phyloP scores from a whole-genome alignment of 257 asterid species.

The Sherardia arvensis region DNA sequence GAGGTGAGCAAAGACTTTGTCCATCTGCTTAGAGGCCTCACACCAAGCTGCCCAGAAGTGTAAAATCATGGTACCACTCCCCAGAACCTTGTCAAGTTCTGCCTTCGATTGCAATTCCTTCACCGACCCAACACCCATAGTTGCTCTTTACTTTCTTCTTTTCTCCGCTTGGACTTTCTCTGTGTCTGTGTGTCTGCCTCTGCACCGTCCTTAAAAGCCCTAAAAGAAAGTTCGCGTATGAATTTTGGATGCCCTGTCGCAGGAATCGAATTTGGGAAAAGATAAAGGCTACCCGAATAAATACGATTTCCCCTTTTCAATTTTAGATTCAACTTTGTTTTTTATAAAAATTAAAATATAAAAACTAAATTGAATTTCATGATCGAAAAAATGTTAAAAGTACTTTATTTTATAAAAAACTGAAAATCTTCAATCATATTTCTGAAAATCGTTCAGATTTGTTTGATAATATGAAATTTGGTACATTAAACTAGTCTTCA shows the following conservation, averaged over 20 bases:
- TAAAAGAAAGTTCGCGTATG: neutral
- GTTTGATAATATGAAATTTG: too few species aligned
- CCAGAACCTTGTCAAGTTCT: constrained; percentile 47
- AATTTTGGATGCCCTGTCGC: neutral
- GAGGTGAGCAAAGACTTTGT: constrained; percentile 89
- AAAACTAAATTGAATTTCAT: too few species aligned
- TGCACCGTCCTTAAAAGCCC: constrained; percentile 1
- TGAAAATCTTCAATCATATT: too few species aligned
- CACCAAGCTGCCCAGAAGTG: constrained; percentile 99
- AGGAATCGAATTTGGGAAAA: neutral
- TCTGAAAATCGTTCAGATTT: too few species aligned
- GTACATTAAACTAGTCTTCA: too few species aligned
- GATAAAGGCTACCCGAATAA: neutral
- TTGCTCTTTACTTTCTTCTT: neutral
- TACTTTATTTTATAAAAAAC: too few species aligned
- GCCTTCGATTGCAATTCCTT: constrained; percentile 75
- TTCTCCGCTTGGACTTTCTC: neutral
- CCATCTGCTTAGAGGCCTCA: constrained; percentile 99
- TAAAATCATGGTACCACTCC: constrained; percentile 32
- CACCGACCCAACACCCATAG: constrained; percentile 58
- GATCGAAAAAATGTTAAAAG: too few species aligned
- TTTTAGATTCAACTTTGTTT: too few species aligned
- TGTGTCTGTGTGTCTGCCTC: neutral
- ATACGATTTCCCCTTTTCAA: neutral
- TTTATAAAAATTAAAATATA: too few species aligned